phyloP scores from a whole-genome alignment of 805 yeast genomes.

The Candida nitratophila region DNA sequence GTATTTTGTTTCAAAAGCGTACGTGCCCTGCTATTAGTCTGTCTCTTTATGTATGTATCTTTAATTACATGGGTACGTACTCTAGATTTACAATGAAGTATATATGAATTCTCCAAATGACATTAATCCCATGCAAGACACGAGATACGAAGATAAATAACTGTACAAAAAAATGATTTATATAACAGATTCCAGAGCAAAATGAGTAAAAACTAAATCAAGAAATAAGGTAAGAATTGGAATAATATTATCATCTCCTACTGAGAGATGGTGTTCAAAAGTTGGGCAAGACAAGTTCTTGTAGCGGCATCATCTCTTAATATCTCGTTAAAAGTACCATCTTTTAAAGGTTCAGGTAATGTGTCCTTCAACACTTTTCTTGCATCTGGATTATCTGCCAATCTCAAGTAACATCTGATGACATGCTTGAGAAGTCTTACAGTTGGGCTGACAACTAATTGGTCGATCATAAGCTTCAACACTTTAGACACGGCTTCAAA shows the following conservation, averaged over 20 bases:
- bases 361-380: slow-evolving; percentile 77
- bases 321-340: slow-evolving; percentile 73
- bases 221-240: background rate
- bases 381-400: slow-evolving; percentile 87
- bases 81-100: too few species aligned
- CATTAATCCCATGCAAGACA: too few species aligned
- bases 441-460: slow-evolving; percentile 66
- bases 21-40: too few species aligned
- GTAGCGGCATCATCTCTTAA: slow-evolving; percentile 85
- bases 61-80: too few species aligned
- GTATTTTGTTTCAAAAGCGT: too few species aligned
- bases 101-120: too few species aligned
- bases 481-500: slow-evolving; percentile 92
- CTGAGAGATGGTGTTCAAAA: slow-evolving; percentile 47
- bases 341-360: slow-evolving; percentile 81
- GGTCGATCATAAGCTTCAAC: slow-evolving; percentile 78
- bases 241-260: too few species aligned
- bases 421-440: slow-evolving; percentile 88
- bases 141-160: too few species aligned
- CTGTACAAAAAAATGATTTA: too few species aligned
- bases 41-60: too few species aligned
- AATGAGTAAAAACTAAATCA: background rate
- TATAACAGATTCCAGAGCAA: too few species aligned
- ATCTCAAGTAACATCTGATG: slow-evolving; percentile 84
- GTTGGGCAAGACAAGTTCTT: slow-evolving; percentile 77